A percentile compares a stretch with the other conserved stretches of the same genome.
Conservation (phyloP, 345 rosid species). For the Arabidopsis suecica region DNA sequence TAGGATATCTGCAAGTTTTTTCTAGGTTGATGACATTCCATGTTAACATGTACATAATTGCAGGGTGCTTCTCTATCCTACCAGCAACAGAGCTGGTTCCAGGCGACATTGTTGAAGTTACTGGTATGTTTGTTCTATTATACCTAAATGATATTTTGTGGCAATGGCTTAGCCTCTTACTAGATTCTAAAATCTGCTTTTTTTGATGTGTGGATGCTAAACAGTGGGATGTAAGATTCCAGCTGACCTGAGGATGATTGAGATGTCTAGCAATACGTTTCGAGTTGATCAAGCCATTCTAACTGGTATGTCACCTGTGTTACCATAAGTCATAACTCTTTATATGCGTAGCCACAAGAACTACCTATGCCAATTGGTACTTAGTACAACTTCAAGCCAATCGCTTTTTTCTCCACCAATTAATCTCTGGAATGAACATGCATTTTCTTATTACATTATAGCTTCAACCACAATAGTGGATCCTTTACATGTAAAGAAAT, state of each 20-base stretch:
- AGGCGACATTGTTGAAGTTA: constrained; percentile 95
- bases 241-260: constrained; percentile 97
- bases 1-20: constrained; percentile 28
- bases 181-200: constrained; percentile 21
- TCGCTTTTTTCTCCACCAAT: background rate
- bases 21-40: constrained; percentile 25
- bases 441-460: constrained; percentile 21
- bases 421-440: constrained; percentile 12
- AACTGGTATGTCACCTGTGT: constrained; percentile 63
- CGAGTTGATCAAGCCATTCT: constrained; percentile 99
- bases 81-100: constrained; percentile 96
- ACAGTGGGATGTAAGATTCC: constrained; percentile 98
- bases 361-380: constrained; percentile 22
- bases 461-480: constrained; percentile 19
- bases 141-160: constrained; percentile 16
- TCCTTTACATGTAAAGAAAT: constrained; percentile 2
- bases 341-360: constrained; percentile 31
- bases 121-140: constrained; percentile 56
- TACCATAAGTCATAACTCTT: constrained; percentile 12
- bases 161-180: constrained; percentile 16
- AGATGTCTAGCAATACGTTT: constrained; percentile 84
- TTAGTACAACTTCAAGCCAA: constrained; percentile 23
- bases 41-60: constrained; percentile 34
- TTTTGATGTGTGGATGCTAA: constrained; percentile 39
- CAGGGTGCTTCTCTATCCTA: constrained; percentile 98